phyloP scores from a whole-genome alignment of 768 basidiomycete species.

The Strobilomyces confusus region DNA sequence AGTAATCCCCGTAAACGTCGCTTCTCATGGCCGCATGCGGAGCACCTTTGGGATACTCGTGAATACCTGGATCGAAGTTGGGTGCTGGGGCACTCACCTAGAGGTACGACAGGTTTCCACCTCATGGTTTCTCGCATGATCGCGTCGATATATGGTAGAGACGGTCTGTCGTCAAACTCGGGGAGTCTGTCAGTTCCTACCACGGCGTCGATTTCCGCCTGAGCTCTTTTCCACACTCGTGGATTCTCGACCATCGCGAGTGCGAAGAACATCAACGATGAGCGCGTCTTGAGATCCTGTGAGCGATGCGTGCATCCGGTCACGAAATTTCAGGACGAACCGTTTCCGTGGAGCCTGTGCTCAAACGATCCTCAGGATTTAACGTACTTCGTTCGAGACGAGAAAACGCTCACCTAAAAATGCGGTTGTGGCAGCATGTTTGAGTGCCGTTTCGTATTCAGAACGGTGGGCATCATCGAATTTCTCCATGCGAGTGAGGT shows the following conservation, averaged over 20 bases:
- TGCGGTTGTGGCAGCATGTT: neutral
- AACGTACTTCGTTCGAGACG: neutral
- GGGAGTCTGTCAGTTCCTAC: slow-evolving; percentile 4
- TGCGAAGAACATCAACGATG: neutral
- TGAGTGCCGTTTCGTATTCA: neutral
- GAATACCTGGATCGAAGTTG: neutral
- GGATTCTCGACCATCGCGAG: slow-evolving; percentile 11
- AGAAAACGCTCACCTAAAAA: neutral
- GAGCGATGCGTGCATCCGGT: neutral
- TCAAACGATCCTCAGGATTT: neutral
- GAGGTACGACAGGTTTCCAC: slow-evolving; percentile 2
- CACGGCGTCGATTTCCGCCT: neutral
- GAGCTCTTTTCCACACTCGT: slow-evolving; percentile 3
- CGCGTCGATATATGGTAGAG: slow-evolving; percentile 1
- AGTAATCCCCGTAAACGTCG: slow-evolving; percentile 5
- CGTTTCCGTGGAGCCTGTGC: neutral
- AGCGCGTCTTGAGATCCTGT: neutral
- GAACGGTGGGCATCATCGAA: neutral
- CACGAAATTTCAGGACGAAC: neutral
- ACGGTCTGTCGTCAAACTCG: slow-evolving; percentile 3
- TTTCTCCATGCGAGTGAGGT: neutral
- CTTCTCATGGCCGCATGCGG: neutral
- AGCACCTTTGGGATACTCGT: neutral
- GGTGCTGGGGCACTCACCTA: neutral
- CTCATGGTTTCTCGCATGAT: neutral